Percentiles rank a stretch among this genome's conserved stretches.
These are phyloP conservation scores for Backusella tarrabulga DNA, from an alignment of 192 early-diverging fungal genomes.

Conservation along the genomic window DNA sequence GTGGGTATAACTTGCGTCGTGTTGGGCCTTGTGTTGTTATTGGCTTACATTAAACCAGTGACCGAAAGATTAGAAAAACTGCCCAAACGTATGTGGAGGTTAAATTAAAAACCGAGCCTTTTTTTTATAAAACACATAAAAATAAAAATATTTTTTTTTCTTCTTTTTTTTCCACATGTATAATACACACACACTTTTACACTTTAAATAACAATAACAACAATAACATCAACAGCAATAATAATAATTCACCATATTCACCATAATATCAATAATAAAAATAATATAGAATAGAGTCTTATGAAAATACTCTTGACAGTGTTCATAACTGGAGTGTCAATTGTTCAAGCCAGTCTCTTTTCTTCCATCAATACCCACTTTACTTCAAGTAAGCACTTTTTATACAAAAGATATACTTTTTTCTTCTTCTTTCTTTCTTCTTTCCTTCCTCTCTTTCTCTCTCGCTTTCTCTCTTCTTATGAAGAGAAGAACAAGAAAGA, in stretches of 20 bases:
- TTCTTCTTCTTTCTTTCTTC: background rate
- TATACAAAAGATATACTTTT: background rate
- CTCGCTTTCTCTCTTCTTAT: background rate
- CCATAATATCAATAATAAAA: background rate
- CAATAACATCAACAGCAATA: background rate
- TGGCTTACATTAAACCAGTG: slow-evolving; percentile 60
- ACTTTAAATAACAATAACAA: background rate
- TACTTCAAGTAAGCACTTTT: slow-evolving; percentile 11
- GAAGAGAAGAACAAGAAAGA: background rate
- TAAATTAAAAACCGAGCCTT: slow-evolving; percentile 1
- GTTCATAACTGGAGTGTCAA: background rate
- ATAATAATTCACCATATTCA: background rate
- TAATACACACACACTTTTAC: background rate
- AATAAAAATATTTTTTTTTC: background rate
- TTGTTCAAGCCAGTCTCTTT: slow-evolving; percentile 9
- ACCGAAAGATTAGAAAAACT: slow-evolving; percentile 56
- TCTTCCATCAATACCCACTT: slow-evolving; percentile 19
- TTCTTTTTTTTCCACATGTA: background rate
- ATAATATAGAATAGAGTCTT: background rate
- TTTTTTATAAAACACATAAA: background rate
- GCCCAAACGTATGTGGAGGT: slow-evolving; percentile 28
- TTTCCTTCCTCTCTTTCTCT: background rate
- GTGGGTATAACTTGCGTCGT: slow-evolving; percentile 71
- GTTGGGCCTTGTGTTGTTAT: slow-evolving; percentile 59
- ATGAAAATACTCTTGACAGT: slow-evolving; percentile 11